Percentiles rank a stretch among this genome's conserved stretches.
Evolutionary conservation across 2,329 filamentous ascomycete genomes (phyloP).

Genomic region (Pezicula neosporulosa): DNA sequence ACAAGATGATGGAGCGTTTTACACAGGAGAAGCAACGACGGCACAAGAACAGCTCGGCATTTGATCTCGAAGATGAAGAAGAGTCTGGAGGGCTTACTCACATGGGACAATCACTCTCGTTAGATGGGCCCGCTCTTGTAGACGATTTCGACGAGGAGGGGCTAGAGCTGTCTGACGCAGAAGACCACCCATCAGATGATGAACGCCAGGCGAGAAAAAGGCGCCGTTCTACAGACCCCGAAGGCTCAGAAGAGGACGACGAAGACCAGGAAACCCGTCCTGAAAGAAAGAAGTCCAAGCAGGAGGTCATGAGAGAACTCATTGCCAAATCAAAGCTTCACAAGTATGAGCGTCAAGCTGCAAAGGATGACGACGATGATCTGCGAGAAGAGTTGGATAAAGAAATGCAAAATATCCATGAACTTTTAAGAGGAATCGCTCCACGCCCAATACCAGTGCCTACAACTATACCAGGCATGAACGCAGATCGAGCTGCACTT

Average conservation of each 20-base stretch:
- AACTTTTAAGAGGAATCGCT: slow-evolving; percentile 60
- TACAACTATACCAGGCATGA: slow-evolving; percentile 44
- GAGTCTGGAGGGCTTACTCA: slow-evolving; percentile 73
- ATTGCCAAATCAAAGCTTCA: slow-evolving; percentile 95
- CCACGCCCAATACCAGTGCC: slow-evolving; percentile 39
- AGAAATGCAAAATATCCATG: slow-evolving; percentile 73
- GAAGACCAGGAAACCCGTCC: slow-evolving; percentile 56
- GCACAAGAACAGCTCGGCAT: slow-evolving; percentile 75
- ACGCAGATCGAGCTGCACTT: slow-evolving; percentile 60
- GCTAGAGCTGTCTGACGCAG: slow-evolving; percentile 53
- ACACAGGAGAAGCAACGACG: slow-evolving; percentile 79
- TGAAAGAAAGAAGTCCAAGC: slow-evolving; percentile 88
- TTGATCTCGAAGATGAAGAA: slow-evolving; percentile 86
- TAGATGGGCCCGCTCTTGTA: slow-evolving; percentile 48
- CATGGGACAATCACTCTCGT: slow-evolving; percentile 69
- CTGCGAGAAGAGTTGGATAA: slow-evolving; percentile 80
- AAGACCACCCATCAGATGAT: slow-evolving; percentile 52
- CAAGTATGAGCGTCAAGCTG: slow-evolving; percentile 90
- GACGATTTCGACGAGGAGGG: slow-evolving; percentile 84
- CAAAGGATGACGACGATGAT: slow-evolving; percentile 91
- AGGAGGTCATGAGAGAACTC: slow-evolving; percentile 96
- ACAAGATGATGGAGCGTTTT: slow-evolving; percentile 88
- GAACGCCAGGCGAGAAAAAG: slow-evolving; percentile 54
- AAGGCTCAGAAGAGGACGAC: slow-evolving; percentile 45
- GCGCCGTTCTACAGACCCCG: slow-evolving; percentile 45